Conservation (phyloP, 352 stramenopile species). For the Globisporangium apiculatum region DNA sequence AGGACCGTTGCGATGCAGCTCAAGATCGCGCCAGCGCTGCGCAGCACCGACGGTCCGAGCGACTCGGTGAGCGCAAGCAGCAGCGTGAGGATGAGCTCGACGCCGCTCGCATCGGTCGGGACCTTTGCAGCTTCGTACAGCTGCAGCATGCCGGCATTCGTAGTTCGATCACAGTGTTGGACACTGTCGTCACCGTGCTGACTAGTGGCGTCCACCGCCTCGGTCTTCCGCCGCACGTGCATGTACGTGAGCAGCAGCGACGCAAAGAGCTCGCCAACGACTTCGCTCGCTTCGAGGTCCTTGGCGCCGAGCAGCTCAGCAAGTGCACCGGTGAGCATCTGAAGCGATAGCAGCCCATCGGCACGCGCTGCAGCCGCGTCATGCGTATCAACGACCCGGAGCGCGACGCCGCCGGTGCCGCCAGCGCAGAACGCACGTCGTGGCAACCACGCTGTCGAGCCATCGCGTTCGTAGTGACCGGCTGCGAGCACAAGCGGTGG, state of each 20-base stretch:
- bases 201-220: neutral
- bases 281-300: conserved; percentile 49
- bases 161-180: too few relatives aligned
- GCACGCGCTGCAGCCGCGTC: conserved; percentile 2
- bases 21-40: conserved; percentile 53
- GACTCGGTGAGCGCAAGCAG: conserved; percentile 67
- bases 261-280: conserved; percentile 71
- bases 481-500: conserved; percentile 17
- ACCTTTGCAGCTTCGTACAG: conserved; percentile 31
- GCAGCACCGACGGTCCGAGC: conserved; percentile 65
- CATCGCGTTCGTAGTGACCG: conserved; percentile 24
- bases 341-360: conserved; percentile 20
- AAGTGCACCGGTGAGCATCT: conserved; percentile 32
- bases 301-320: conserved; percentile 54
- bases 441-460: conserved; percentile 21
- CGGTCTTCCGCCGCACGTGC: conserved; percentile 25
- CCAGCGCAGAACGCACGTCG: conserved; percentile 53
- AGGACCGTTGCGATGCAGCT: conserved; percentile 69
- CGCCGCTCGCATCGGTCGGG: conserved; percentile 22
- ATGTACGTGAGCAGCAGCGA: conserved; percentile 77
- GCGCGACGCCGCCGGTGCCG: conserved; percentile 45
- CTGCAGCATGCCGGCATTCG: neutral
- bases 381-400: conserved; percentile 20
- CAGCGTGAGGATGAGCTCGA: conserved; percentile 57
- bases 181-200: neutral